phyloP scores from a whole-genome alignment of 768 basidiomycete species.

The Termitomyces sp. region DNA sequence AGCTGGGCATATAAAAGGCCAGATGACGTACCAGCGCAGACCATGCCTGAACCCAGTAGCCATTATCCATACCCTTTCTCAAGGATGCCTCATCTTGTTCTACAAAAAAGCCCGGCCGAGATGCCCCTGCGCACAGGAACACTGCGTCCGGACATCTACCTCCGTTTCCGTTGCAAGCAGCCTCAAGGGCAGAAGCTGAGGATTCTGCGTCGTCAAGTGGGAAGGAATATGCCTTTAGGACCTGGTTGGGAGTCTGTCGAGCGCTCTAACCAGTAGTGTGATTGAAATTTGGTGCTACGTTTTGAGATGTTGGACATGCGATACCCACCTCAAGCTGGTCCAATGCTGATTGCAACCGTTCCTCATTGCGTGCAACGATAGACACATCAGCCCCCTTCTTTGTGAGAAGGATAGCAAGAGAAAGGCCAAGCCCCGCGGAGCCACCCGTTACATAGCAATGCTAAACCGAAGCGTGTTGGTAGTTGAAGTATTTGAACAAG shows the following conservation, averaged over 20 bases:
- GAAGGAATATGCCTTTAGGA: slow-evolving; percentile 61
- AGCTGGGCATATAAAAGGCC: slow-evolving; percentile 15
- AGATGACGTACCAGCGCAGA: slow-evolving; percentile 49
- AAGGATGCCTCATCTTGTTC: slow-evolving; percentile 62
- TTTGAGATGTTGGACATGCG: slow-evolving; percentile 23
- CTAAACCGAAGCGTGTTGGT: slow-evolving; percentile 30
- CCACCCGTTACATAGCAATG: slow-evolving; percentile 88
- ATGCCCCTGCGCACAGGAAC: slow-evolving; percentile 74
- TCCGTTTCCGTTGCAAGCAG: slow-evolving; percentile 48
- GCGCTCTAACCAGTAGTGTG: slow-evolving; percentile 32
- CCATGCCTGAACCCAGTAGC: slow-evolving; percentile 51
- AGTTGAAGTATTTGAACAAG: background rate
- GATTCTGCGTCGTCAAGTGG: slow-evolving; percentile 48
- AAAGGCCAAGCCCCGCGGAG: slow-evolving; percentile 78
- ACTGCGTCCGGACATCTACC: slow-evolving; percentile 69
- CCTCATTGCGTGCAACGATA: slow-evolving; percentile 76
- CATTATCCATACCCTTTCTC: slow-evolving; percentile 36
- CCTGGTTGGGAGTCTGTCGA: slow-evolving; percentile 54
- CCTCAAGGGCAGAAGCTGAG: slow-evolving; percentile 57
- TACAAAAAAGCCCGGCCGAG: slow-evolving; percentile 70
- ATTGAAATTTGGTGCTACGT: background rate
- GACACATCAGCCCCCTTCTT: slow-evolving; percentile 76
- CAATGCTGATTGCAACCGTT: slow-evolving; percentile 59
- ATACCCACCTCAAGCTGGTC: slow-evolving; percentile 57
- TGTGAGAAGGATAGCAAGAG: slow-evolving; percentile 64